Evolutionary conservation across 164 flowering plant species (phyloP).

Genomic region (Brasenia schreberi): DNA sequence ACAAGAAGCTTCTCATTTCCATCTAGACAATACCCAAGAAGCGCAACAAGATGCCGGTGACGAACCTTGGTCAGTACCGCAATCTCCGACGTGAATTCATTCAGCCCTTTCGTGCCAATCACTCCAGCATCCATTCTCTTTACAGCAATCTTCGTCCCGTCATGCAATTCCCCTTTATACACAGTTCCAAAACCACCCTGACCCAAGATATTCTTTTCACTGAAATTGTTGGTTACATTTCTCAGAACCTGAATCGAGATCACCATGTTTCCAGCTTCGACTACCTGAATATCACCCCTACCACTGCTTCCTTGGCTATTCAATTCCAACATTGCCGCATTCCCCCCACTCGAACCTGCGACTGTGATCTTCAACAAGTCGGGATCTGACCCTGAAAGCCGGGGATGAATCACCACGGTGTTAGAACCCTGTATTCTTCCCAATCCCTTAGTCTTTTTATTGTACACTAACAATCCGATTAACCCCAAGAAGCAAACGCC

Average conservation of each 20-base stretch:
- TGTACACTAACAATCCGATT: constrained; percentile 23
- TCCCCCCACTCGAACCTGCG: constrained; percentile 24
- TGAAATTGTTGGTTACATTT: constrained; percentile 76
- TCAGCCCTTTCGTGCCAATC: constrained; percentile 56
- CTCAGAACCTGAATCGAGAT: constrained; percentile 70
- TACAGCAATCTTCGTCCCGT: constrained; percentile 93
- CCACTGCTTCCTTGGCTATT: constrained; percentile 32
- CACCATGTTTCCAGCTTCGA: constrained; percentile 67
- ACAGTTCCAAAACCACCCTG: constrained; percentile 93
- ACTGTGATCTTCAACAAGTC: constrained; percentile 50
- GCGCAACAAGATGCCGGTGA: constrained; percentile 77
- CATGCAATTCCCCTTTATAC: constrained; percentile 86
- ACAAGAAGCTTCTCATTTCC: constrained; percentile 84
- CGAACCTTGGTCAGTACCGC: constrained; percentile 79
- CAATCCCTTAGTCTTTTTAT: constrained; percentile 21
- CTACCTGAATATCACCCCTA: constrained; percentile 37
- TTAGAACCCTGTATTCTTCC: constrained; percentile 44
- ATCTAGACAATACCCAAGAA: constrained; percentile 81
- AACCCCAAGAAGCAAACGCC: constrained; percentile 17
- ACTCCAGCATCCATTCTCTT: constrained; percentile 86
- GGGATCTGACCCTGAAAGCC: constrained; percentile 45
- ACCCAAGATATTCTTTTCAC: constrained; percentile 62
- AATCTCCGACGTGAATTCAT: constrained; percentile 85
- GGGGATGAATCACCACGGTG: constrained; percentile 52
- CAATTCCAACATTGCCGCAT: constrained; percentile 28